phyloP scores from a whole-genome alignment of 2,329 filamentous ascomycete species.

The Coniella vitis region DNA sequence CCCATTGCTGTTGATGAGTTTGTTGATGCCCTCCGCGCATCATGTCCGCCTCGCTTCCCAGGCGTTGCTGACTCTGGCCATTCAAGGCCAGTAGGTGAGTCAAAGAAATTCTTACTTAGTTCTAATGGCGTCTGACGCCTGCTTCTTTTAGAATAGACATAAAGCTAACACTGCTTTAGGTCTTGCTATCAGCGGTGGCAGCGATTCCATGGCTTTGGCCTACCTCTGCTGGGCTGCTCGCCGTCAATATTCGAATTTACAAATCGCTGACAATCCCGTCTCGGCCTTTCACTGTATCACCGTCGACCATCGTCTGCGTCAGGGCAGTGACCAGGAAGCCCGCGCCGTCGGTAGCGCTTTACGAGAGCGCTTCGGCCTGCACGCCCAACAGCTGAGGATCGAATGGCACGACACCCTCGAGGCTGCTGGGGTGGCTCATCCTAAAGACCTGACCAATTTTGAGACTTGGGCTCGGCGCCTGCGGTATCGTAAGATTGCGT shows the following conservation, averaged over 20 bases:
- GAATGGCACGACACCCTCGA: conserved; percentile 41
- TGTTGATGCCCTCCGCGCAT: conserved; percentile 42
- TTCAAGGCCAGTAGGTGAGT: conserved; percentile 37
- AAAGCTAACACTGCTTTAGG: conserved; percentile 33
- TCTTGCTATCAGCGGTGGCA: conserved; percentile 83
- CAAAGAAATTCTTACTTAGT: background rate
- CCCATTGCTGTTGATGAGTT: conserved; percentile 36
- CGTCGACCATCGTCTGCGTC: conserved; percentile 52
- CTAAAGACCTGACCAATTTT: conserved; percentile 52
- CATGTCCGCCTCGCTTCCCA: conserved; percentile 44
- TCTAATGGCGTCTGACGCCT: background rate
- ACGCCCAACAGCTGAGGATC: conserved; percentile 25
- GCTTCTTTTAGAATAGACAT: background rate
- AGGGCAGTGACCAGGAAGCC: conserved; percentile 47
- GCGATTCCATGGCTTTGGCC: conserved; percentile 96
- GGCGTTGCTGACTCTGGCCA: conserved; percentile 25
- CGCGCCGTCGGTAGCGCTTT: conserved; percentile 34
- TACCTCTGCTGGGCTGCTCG: conserved; percentile 55
- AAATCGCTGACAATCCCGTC: conserved; percentile 39
- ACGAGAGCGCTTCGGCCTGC: conserved; percentile 27
- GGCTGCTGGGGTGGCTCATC: conserved; percentile 18
- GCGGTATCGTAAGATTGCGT: conserved; percentile 67
- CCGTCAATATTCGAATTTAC: conserved; percentile 26
- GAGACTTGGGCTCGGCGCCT: conserved; percentile 69
- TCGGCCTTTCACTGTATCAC: conserved; percentile 38